Evolutionary conservation across 345 rosid genomes (phyloP), one percentile per base, ranked within the genome.

Genomic region (Isatis tinctoria): DNA sequence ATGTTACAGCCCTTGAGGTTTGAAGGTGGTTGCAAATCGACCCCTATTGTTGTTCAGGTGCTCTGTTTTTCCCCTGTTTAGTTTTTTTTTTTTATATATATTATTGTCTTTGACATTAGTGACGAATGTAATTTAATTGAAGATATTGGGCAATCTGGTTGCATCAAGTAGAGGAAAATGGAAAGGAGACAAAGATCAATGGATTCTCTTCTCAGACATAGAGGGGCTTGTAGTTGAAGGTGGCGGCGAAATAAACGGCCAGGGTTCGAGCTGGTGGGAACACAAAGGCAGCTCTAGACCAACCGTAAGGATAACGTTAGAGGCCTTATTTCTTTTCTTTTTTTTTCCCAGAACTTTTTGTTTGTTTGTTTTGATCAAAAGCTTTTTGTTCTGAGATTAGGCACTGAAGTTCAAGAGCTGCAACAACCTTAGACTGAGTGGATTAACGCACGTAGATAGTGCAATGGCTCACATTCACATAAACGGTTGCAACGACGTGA

Each of bases 221-320:
- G 51, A 30, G 14, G 80, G 80, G 26, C 73, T 85, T 28, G 60
- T 47, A 10, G 32, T 85, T 18, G 65, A 70, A 41, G 85, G 82
- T 18, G 2, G 33, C 2, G 84, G 89, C 5, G 22, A 14, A 17
- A 71, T 85, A 14, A 68, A 83, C 20, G 88, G 85, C 12, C 83
- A 70, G 6, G 88, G 88, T 20, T 47, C 72, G 4, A 51, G 26
- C 14, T 85, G 85, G 88, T 85, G 88, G 89, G 54, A 48, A 30
- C 27, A 74, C 79, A 67, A 52, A 43, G 74, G 68, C 67, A 26
- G 59, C 16, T 67, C 81, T 12, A 67, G 81, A 73, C 81, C 81
- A 41, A 67, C 78, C 60, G 81, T 78, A 69, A 61, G 74, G 11
- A 49, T 61, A 33, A 45, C 60, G 43, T 45, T 67, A 33, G 6